Evolutionary conservation across 768 basidiomycete species (phyloP), one percentile per base, ranked within the genome.

Genomic region (Boletellus emodensis): DNA sequence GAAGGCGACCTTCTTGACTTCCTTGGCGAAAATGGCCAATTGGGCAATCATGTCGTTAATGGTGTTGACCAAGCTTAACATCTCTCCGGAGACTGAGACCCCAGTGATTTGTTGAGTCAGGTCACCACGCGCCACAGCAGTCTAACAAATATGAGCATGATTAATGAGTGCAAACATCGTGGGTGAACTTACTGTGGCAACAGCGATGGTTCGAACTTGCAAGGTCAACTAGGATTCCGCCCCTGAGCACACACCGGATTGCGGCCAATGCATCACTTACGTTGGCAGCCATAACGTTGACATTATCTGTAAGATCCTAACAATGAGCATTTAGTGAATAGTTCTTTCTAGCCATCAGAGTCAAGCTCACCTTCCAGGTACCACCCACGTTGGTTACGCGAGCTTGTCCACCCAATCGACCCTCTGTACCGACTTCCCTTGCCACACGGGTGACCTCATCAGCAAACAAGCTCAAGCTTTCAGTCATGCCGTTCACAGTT

Each of bases 401-500:
- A 1, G 94, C 96, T 61, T 95, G 94, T 10, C 94, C 95, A 44
- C 95, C 96, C 61, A 98, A 76, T 58, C 85, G 80, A 32, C 95
- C 96, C 65, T 98, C 96, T 8, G 94, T 97, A 26, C 96, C 96
- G 64, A 98, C 96, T 71, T 98, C 94, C 56, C 91, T 81, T 3
- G 94, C 96, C 28, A 98, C 94, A 48, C 94, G 75, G 28, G 82
- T 83, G 49, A 83, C 82, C 69, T 92, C 89, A 60, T 87, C 87
- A 0, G 90, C 90, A 66, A 93, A 92, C 37, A 90, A 75, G 59
- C 85, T 89, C 68, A 92, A 66, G 63, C 81, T 84, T 71, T 83
- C 88, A 11, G 94, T 96, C 94, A 97, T 98, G 48, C 82, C 86
- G 62, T 98, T 98, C 36, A 97, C 93, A 1, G 93, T 97, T 68